These are phyloP conservation scores for Paracorniculantispora psalliotae DNA, from an alignment of 2,329 filamentous ascomycete genomes.

Conservation along the genomic window DNA sequence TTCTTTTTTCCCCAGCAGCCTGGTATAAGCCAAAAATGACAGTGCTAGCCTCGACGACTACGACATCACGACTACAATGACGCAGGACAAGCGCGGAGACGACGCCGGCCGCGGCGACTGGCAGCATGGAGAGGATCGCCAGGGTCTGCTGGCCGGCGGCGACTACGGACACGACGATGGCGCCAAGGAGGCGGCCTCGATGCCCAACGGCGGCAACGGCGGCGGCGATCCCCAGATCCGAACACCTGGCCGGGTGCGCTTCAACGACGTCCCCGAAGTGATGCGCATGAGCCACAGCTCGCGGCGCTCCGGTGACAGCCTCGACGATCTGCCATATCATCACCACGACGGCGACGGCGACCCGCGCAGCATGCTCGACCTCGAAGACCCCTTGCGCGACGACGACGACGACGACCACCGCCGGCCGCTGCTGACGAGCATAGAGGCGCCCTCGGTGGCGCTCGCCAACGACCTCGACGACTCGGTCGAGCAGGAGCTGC, in stretches of 20 bases:
- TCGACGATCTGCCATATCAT: not conserved
- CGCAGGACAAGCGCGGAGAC: conserved; percentile 10
- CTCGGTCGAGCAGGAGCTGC: conserved; percentile 50
- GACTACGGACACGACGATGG: conserved; percentile 17
- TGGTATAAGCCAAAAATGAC: conserved; percentile 12
- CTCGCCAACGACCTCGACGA: conserved; percentile 54
- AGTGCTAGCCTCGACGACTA: conserved; percentile 12
- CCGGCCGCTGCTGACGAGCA: conserved; percentile 72
- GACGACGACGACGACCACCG: conserved; percentile 47
- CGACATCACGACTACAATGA: conserved; percentile 14
- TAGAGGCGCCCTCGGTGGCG: conserved; percentile 73
- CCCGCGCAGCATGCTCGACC: conserved; percentile 30
- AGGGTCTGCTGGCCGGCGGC: conserved; percentile 20
- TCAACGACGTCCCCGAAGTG: conserved; percentile 53
- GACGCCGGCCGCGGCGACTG: conserved; percentile 1
- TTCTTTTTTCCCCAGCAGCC: not conserved
- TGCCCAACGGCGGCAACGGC: not conserved
- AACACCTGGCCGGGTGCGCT: conserved; percentile 68
- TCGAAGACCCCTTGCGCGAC: conserved; percentile 23
- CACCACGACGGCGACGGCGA: not conserved
- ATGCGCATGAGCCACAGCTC: conserved; percentile 26
- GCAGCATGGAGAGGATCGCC: conserved; percentile 20
- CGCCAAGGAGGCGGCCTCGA: not conserved
- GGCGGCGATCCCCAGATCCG: conserved; percentile 17
- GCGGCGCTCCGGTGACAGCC: conserved; percentile 1